phyloP scores from a whole-genome alignment of 1,139 yeast species.

The Candida sanyaensis region DNA sequence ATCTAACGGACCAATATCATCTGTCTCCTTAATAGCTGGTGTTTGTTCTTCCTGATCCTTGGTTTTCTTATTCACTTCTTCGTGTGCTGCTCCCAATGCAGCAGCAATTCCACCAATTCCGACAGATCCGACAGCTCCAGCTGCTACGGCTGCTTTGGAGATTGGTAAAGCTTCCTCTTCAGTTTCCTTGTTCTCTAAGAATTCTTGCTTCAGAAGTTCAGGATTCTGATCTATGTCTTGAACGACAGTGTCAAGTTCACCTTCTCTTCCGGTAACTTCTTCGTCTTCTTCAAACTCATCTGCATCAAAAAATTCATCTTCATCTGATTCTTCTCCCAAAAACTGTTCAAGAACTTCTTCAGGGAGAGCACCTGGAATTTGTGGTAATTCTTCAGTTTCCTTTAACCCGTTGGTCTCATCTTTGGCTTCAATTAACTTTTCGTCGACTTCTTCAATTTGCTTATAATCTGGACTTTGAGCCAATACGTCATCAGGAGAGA shows the following conservation, averaged over 20 bases:
- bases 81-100: conserved; percentile 5
- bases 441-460: conserved; percentile 14
- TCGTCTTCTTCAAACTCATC: conserved; percentile 52
- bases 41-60: background rate
- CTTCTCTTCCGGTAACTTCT: conserved; percentile 3
- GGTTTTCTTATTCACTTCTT: conserved; percentile 4
- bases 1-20: conserved; percentile 1
- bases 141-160: conserved; percentile 4
- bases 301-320: conserved; percentile 92
- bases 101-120: conserved; percentile 9
- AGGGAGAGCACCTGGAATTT: conserved; percentile 13
- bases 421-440: conserved; percentile 9
- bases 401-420: conserved; percentile 5
- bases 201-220: background rate
- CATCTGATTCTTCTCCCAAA: conserved; percentile 59
- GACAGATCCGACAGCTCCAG: conserved; percentile 6
- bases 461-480: conserved; percentile 9
- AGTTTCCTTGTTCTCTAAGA: background rate
- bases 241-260: conserved; percentile 3
- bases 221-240: background rate
- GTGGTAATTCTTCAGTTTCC: background rate
- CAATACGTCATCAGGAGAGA: conserved; percentile 3
- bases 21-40: conserved; percentile 6
- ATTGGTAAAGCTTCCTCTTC: background rate
- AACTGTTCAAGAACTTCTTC: conserved; percentile 41